Evolutionary conservation across 371 early-diverging fungal species (phyloP), one percentile per base, ranked within the genome.

Genomic region (Mucor ambiguus): DNA sequence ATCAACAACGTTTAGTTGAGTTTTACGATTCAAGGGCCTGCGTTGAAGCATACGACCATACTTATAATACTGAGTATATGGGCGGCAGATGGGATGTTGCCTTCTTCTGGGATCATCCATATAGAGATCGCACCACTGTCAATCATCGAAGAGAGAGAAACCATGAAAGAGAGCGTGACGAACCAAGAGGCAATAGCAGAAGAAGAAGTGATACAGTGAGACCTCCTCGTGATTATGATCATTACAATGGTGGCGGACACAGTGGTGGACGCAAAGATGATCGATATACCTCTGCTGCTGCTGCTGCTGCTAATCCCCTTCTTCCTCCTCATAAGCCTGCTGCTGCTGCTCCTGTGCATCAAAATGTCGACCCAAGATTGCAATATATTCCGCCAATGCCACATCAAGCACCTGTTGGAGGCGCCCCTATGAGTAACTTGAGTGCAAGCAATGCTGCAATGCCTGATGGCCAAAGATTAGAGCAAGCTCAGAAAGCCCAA

Each of bases 21-120:
- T 86, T 77, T 68, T 86, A 69, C 58, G 87, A 86, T 71, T 81
- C 82, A 18, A 78, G 87, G 29, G 80, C 75, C 26, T 81, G 83
- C 60, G 70, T 78, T 14, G 64, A 66, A 12, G 85, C 85, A 32
- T 76, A 73, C 52, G 78, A 79, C 59, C 66, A 44, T 1, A 75
- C 78, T 4, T 68, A 74, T 18, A 75, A 78, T 24, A 57, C 68
- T 41, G 62, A 64, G 12, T 82, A 77, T 44, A 75, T 83, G 24
- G 82, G 76, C 26, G 84, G 83, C 18, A 61, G 35, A 24, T 79
- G 86, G 74, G 80, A 82, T 57, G 74, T 81, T 10, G 68, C 78
- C 10, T 84, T 80, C 66, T 75, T 81, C 29, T 86, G 87, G 87
- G 87, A 86, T 61, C 75, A 79, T 67, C 72, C 83, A 7, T 71